Base-by-base conservation (phyloP, 2,329 filamentous ascomycete genomes). In the Cladobotryum protrusum region DNA sequence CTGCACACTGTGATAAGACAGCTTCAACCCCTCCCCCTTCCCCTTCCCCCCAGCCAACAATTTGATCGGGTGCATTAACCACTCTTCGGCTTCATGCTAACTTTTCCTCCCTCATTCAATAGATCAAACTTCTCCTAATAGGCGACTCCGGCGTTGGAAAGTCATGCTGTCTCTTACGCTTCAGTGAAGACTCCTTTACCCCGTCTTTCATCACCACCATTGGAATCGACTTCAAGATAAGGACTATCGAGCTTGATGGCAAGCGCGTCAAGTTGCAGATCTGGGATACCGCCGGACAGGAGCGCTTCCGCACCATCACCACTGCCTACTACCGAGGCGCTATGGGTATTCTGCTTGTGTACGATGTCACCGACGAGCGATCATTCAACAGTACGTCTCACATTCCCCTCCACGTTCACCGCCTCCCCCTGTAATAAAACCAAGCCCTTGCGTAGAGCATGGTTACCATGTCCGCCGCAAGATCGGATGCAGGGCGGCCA, bases 191-290 rank as follows among this genome's bases (percentile, higher is more conserved):
- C 77, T 95, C 89, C 43, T 96, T 96, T 76, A 96, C 91, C 47
- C 91, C 91, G 40, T 95, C 89, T 61, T 96, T 96, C 79, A 96
- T 96, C 77, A 96, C 91, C 56, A 99, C 93, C 56, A 99, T 99
- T 72, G 93, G 93, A 61, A 97, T 99, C 76, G 93, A 99, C 75
- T 99, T 99, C 79, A 99, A 99, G 81, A 99, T 99, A 69, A 83
- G 93, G 60, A 99, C 93, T 58, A 99, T 99, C 74, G 93, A 99
- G 75, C 79, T 99, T 61, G 93, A 99, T 73, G 92, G 92, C 68
- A 99, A 99, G 82, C 83, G 92, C 56, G 93, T 99, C 64, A 99
- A 99, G 80, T 76, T 99, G 68, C 93, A 99, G 77, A 99, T 99
- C 73, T 99, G 93, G 93, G 93, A 99, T 67, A 99, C 93, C 20